phyloP scores from a whole-genome alignment of 2,329 filamentous ascomycete genomes.

The Fusarium dimerum region DNA sequence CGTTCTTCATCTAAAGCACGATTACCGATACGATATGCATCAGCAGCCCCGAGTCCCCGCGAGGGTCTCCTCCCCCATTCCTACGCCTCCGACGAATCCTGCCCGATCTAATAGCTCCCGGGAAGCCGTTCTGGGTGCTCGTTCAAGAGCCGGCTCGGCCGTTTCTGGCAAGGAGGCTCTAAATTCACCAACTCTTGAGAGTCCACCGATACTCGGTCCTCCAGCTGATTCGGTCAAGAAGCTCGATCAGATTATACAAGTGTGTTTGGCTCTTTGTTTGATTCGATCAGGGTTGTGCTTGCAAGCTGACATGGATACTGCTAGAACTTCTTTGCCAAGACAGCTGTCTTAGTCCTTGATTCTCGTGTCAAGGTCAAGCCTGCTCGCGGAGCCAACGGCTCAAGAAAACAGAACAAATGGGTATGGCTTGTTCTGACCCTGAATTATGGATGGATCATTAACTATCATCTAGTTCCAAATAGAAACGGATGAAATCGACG shows the following conservation, averaged over 20 bases:
- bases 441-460: slow-evolving; percentile 7
- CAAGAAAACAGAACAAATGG: slow-evolving; percentile 79
- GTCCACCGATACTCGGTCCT: slow-evolving; percentile 46
- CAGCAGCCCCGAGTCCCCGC: slow-evolving; percentile 80
- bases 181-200: slow-evolving; percentile 51
- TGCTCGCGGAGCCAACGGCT: slow-evolving; percentile 42
- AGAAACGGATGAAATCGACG: slow-evolving; percentile 88
- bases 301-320: slow-evolving; percentile 12
- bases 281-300: background rate
- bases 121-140: slow-evolving; percentile 54
- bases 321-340: slow-evolving; percentile 90
- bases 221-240: slow-evolving; percentile 72
- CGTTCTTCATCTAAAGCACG: slow-evolving; percentile 10
- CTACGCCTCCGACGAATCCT: slow-evolving; percentile 71
- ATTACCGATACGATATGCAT: slow-evolving; percentile 64
- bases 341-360: slow-evolving; percentile 79
- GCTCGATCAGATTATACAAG: slow-evolving; percentile 92
- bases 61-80: slow-evolving; percentile 71
- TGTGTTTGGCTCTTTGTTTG: slow-evolving; percentile 38
- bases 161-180: slow-evolving; percentile 41
- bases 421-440: slow-evolving; percentile 50
- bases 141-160: slow-evolving; percentile 46
- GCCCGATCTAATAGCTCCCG: slow-evolving; percentile 72
- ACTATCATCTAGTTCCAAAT: slow-evolving; percentile 76
- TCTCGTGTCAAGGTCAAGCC: slow-evolving; percentile 72